Evolutionary conservation across 495 filamentous ascomycete genomes (phyloP).

Genomic region (Lophium mytilinum): DNA sequence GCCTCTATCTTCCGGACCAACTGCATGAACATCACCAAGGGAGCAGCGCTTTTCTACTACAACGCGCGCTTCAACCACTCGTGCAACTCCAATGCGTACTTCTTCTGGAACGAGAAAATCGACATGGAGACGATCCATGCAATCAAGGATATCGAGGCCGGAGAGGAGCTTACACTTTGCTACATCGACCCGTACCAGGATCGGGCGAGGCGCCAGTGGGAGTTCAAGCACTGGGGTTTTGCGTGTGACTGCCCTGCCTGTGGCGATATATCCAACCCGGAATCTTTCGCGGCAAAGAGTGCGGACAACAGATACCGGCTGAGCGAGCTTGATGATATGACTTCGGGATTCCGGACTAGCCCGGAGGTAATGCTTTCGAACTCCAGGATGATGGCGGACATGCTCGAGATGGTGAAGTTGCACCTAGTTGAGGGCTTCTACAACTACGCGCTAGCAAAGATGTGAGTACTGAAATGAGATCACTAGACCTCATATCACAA

Average conservation of each 20-base stretch:
- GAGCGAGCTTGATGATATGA: conserved; percentile 7
- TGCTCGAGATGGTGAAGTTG: conserved; percentile 11
- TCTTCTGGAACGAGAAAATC: conserved; percentile 25
- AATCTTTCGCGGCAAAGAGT: conserved; percentile 9
- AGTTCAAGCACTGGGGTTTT: conserved; percentile 25
- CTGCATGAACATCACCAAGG: conserved; percentile 15
- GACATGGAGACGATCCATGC: conserved; percentile 23
- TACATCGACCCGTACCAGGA: conserved; percentile 22
- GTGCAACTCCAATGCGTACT: conserved; percentile 30
- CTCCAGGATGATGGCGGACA: background rate
- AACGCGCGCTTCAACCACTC: conserved; percentile 29
- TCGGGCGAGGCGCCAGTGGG: conserved; percentile 7
- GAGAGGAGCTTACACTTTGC: conserved; percentile 27
- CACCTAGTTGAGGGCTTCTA: conserved; percentile 12
- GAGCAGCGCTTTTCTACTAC: conserved; percentile 24
- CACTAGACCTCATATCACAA: too few relatives aligned
- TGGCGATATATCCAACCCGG: conserved; percentile 7
- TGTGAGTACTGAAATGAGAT: background rate
- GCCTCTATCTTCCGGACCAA: conserved; percentile 31
- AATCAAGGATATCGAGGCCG: conserved; percentile 22
- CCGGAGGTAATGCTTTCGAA: too few relatives aligned
- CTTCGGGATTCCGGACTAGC: background rate
- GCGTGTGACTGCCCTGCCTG: conserved; percentile 26
- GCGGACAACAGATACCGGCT: conserved; percentile 10
- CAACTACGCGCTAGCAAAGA: conserved; percentile 1